Evolutionary conservation across 2,329 filamentous ascomycete species (phyloP), one percentile per base, ranked within the genome.

Genomic region (Diaporthe citriasiana): DNA sequence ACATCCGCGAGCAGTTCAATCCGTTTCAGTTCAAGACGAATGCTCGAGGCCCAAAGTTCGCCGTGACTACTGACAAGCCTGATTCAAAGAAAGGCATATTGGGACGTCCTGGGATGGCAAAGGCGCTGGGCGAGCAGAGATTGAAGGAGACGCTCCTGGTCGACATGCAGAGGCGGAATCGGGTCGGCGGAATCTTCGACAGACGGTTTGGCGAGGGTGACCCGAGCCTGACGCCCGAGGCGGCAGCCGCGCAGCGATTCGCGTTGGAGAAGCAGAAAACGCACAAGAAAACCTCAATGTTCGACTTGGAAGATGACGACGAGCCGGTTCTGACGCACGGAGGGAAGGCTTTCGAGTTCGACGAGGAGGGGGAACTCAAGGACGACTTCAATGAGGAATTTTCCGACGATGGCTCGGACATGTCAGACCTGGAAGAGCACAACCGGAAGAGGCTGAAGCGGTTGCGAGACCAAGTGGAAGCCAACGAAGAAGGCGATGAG

Each of bases 181-280:
- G 98, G 83, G 93, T 96, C 27, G 97, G 97, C 77, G 96, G 95
- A 6, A 94, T 99, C 76, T 84, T 98, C 70, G 97, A 99, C 87
- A 91, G 95, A 79, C 93, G 97, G 79, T 98, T 99, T 80, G 97
- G 97, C 83, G 97, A 99, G 86, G 94, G 97, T 80, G 95, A 99
- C 82, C 94, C 95, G 15, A 93, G 92, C 17, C 96, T 99, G 94
- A 94, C 94, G 4, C 93, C 95, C 2, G 97, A 99, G 81, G 94
- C 98, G 80, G 94, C 93, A 82, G 97, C 97, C 85, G 89, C 97
- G 77, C 94, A 98, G 83, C 90, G 97, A 80, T 99, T 97, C 81
- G 94, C 96, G 57, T 87, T 92, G 79, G 97, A 98, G 84, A 97
- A 97, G 83, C 93, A 95, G 85, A 89, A 89, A 78, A 90, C 89